A percentile compares a stretch with the other conserved stretches of the same genome.
phyloP scores from a whole-genome alignment of 441 rosid species.

The Codiaeum variegatum region DNA sequence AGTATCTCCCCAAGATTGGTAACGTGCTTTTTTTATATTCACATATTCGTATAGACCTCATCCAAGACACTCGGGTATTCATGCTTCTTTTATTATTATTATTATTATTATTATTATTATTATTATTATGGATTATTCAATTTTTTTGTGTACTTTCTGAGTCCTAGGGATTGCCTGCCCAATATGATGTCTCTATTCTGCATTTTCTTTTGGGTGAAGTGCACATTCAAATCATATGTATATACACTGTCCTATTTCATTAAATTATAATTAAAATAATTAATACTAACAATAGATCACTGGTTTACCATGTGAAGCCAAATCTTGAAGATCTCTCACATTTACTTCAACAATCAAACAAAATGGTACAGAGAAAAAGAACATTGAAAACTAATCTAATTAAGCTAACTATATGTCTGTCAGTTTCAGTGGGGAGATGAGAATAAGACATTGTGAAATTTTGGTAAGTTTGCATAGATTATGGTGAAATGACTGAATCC shows the following conservation, averaged over 20 bases:
- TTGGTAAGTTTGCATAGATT: slow-evolving; percentile 13
- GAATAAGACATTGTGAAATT: slow-evolving; percentile 5
- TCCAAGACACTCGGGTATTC: too few relatives aligned
- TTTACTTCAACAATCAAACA: slow-evolving; percentile 16
- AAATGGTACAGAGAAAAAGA: background rate
- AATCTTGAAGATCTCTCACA: slow-evolving; percentile 17
- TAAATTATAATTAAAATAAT: background rate
- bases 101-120: too few relatives aligned
- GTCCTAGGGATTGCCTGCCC: slow-evolving; percentile 23
- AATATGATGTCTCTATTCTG: slow-evolving; percentile 5
- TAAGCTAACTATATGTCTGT: too few relatives aligned
- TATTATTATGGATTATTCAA: background rate
- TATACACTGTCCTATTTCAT: background rate
- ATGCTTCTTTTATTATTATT: too few relatives aligned
- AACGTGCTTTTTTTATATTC: too few relatives aligned
- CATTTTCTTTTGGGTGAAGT: background rate
- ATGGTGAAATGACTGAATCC: slow-evolving; percentile 12
- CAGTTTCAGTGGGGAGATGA: background rate
- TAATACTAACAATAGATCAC: too few relatives aligned
- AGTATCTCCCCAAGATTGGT: too few relatives aligned
- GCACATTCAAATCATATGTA: background rate
- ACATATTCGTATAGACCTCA: too few relatives aligned
- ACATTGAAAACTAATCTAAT: too few relatives aligned
- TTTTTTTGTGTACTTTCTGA: background rate
- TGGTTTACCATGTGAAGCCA: background rate